Conservation (phyloP, 192 early-diverging fungal species). For the Mycoemilia scoparia region DNA sequence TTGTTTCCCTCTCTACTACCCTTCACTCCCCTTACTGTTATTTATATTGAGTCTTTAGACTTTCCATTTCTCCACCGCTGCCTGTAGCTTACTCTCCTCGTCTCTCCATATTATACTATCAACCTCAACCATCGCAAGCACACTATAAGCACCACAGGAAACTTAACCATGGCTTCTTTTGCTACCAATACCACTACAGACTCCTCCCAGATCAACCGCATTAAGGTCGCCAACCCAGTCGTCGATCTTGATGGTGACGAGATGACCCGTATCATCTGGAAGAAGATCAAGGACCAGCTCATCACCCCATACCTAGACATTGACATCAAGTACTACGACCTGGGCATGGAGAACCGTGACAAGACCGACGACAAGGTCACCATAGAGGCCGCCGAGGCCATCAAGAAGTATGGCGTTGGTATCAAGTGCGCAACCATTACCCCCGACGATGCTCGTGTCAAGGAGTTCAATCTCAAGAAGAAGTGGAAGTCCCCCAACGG, state of each 20-base stretch:
- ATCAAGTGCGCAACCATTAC: conserved; percentile 99
- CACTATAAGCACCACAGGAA: no score
- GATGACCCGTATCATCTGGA: conserved; percentile 97
- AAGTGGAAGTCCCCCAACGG: conserved; percentile 99
- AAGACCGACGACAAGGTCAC: conserved; percentile 89
- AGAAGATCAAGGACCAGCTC: conserved; percentile 79
- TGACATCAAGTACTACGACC: conserved; percentile 94
- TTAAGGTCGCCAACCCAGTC: conserved; percentile 68
- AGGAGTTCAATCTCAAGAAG: conserved; percentile 90
- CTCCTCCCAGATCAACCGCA: no score
- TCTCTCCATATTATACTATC: no score
- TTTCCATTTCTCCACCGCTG: no score
- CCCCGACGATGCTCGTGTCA: conserved; percentile 82
- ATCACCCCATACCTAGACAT: conserved; percentile 73
- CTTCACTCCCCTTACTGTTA: no score
- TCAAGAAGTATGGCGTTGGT: conserved; percentile 90
- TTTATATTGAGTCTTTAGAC: no score
- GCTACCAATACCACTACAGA: no score
- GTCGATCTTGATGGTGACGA: conserved; percentile 90
- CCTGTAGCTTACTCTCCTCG: no score
- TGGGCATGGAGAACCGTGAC: conserved; percentile 84
- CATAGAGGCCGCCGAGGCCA: conserved; percentile 86
- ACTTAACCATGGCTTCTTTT: no score
- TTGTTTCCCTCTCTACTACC: no score
- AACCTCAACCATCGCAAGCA: no score